Evolutionary conservation across 1,139 yeast species (phyloP), one percentile per base, ranked within the genome.

Genomic region (Diutina scorzettiae): DNA sequence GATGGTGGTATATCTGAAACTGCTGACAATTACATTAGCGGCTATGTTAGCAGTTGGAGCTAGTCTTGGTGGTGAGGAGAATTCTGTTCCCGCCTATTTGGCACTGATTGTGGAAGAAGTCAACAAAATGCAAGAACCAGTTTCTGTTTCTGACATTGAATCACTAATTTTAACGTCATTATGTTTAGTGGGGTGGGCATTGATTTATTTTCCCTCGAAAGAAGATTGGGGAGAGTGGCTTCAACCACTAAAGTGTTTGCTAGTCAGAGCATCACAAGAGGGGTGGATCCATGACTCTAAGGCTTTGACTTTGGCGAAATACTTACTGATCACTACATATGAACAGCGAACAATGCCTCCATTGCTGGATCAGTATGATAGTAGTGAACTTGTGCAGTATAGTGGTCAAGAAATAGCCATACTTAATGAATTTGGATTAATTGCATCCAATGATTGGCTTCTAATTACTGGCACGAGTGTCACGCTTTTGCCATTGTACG

Each of bases 41-140:
- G 85, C 87, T 0, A 69, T 81, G 3, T 57, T 82, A 42, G 85
- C 91, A 0, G 81, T 80, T 47, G 91, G 91, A 9, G 89, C 89
- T 0, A 64, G 76, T 40, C 63, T 74, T 11, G 20, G 12, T 16
- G 24, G 37, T 8, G 14, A 32, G 5, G 25, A 19, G 8, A 14
- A 32, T 6, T 4, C 12, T 7, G 20, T 24, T 20, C 25, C 23
- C n/a, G 4, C 11, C 24, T 32, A 32, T 17, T 12, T 32, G n/a
- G 24, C 37, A n/a, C n/a, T n/a, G n/a, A n/a, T n/a, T n/a, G n/a
- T n/a, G n/a, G n/a, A n/a, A n/a, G n/a, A n/a, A n/a, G n/a, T n/a
- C n/a, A n/a, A n/a, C n/a, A n/a, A n/a, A n/a, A n/a, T n/a, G n/a
- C n/a, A n/a, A n/a, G n/a, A n/a, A n/a, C n/a, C 30, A 7, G 12